phyloP scores from a whole-genome alignment of 169 alveolate genomes.

The Toxoplasma gondii region DNA sequence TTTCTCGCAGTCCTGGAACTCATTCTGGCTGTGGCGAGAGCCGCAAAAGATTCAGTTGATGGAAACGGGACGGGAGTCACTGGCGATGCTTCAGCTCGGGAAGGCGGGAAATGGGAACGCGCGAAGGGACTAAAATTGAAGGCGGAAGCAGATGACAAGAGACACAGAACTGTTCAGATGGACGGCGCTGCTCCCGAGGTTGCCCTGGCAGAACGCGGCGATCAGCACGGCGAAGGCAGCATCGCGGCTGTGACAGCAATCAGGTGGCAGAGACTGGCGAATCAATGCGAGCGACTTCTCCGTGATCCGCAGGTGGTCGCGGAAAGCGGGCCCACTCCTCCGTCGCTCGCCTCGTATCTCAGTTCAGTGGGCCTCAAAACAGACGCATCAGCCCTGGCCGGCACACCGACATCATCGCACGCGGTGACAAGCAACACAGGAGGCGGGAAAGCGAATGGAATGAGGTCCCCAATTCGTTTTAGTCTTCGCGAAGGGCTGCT shows the following conservation, averaged over 20 bases:
- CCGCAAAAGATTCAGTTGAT: neutral
- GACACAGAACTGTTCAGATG: neutral
- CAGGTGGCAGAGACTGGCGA: neutral
- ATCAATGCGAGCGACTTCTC: neutral
- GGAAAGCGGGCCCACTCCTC: neutral
- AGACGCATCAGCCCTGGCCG: neutral
- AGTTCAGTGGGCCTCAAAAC: neutral
- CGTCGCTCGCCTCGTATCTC: neutral
- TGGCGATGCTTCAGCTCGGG: neutral
- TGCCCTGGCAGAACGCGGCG: neutral
- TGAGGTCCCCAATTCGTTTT: conserved; percentile 74
- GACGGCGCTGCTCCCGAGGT: neutral
- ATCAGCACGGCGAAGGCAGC: neutral
- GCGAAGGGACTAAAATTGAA: neutral
- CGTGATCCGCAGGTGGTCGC: neutral
- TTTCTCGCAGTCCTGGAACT: neutral
- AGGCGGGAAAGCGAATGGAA: neutral
- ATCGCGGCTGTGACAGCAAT: neutral
- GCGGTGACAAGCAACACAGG: neutral
- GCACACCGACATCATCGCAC: neutral
- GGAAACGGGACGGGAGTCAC: neutral
- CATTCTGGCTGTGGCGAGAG: neutral
- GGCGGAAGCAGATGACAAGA: neutral
- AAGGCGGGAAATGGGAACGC: neutral
- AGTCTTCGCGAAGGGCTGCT: conserved; percentile 97